These are phyloP conservation scores for Salpingoeca rosetta DNA, from an alignment of 78 protist genomes.

Conservation along the genomic window DNA sequence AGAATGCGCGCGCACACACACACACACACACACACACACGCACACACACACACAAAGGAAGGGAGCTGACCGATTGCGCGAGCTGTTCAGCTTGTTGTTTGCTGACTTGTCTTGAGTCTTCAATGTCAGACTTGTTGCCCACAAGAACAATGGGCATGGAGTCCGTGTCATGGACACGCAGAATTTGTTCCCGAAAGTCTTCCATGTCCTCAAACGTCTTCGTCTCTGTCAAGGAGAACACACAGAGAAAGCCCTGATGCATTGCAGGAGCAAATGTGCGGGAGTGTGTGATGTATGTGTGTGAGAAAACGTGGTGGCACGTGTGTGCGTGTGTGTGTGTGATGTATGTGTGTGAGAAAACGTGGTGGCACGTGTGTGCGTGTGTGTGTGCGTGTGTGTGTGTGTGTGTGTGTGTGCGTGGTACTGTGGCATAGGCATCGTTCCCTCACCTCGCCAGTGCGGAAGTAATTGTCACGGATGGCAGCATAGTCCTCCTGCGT, in stretches of 20 bases:
- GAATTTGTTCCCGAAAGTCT: conserved; percentile 47
- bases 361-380: too few species aligned
- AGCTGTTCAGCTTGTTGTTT: not conserved
- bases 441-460: conserved; percentile 37
- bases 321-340: too few species aligned
- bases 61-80: not conserved
- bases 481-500: conserved; percentile 54
- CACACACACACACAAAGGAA: not conserved
- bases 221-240: conserved; percentile 21
- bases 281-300: too few species aligned
- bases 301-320: too few species aligned
- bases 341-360: too few species aligned
- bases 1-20: too few species aligned
- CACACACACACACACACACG: not conserved
- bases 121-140: conserved; percentile 51
- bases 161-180: conserved; percentile 63
- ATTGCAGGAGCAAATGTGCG: too few species aligned
- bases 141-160: conserved; percentile 37
- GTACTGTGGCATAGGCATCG: too few species aligned
- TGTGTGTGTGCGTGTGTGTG: too few species aligned
- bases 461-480: conserved; percentile 43
- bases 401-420: too few species aligned
- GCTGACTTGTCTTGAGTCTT: conserved; percentile 13
- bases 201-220: conserved; percentile 24
- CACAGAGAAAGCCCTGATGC: conserved; percentile 31